A percentile compares a stretch with the other conserved stretches of the same genome.
Evolutionary conservation across 1,284 basidiomycete species (phyloP).

Genomic region (Pyrrhoderma noxium): DNA sequence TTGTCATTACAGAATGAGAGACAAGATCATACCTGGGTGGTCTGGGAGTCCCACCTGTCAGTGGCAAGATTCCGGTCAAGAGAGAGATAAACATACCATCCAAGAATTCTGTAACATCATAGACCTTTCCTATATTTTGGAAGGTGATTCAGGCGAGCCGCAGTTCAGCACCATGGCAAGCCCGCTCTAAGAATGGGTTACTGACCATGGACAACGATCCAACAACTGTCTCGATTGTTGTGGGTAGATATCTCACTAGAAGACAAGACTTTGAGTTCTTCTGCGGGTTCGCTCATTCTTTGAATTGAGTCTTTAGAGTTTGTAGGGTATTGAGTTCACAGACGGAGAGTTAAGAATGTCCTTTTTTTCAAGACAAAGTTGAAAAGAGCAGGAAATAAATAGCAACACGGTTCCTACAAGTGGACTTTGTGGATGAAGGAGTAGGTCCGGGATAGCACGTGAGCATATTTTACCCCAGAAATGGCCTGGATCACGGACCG

Average conservation of each 20-base stretch:
- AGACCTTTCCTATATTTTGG: slow-evolving; percentile 43
- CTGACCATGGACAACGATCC: slow-evolving; percentile 84
- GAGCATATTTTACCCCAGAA: neutral
- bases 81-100: slow-evolving; percentile 37
- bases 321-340: neutral
- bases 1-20: slow-evolving; percentile 25
- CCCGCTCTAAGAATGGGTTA: slow-evolving; percentile 11
- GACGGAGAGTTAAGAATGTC: neutral
- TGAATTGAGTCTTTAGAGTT: neutral
- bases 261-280: slow-evolving; percentile 30
- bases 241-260: slow-evolving; percentile 62
- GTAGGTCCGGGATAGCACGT: neutral
- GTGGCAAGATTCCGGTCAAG: neutral
- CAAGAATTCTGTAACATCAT: slow-evolving; percentile 74
- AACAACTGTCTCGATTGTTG: slow-evolving; percentile 67
- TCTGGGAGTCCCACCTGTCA: slow-evolving; percentile 31
- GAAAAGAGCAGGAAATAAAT: neutral
- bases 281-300: slow-evolving; percentile 11
- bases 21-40: slow-evolving; percentile 48
- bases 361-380: neutral
- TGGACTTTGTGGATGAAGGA: neutral
- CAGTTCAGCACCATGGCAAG: neutral
- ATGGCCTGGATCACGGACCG: no score
- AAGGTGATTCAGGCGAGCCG: neutral
- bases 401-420: neutral